Conservation (phyloP, 2,329 filamentous ascomycete genomes). For the Neopestalotiopsis sp. region DNA sequence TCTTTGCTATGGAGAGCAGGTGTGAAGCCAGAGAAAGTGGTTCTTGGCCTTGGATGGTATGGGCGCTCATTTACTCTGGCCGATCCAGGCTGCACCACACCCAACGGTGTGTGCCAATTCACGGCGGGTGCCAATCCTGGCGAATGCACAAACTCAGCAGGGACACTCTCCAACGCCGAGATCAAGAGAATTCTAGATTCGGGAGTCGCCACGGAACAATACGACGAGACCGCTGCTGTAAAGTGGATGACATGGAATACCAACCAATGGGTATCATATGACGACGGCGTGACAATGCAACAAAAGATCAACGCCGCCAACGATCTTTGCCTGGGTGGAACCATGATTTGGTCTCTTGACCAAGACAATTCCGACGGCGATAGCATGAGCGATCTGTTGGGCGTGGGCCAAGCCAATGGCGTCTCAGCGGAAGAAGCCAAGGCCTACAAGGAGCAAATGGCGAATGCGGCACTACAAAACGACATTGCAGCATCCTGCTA, state of each 20-base stretch:
- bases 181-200: background rate
- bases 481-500: slow-evolving; percentile 1
- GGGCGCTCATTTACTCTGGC: slow-evolving; percentile 12
- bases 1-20: slow-evolving; percentile 47
- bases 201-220: too few relatives aligned
- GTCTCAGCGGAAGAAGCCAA: background rate
- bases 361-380: background rate
- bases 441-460: background rate
- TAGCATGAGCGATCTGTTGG: slow-evolving; percentile 4
- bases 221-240: slow-evolving; percentile 17
- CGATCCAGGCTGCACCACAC: background rate
- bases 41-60: slow-evolving; percentile 16
- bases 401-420: slow-evolving; percentile 1
- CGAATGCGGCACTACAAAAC: background rate
- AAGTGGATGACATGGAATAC: slow-evolving; percentile 37
- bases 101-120: background rate
- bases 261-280: slow-evolving; percentile 45
- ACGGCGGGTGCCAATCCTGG: background rate
- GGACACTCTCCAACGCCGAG: slow-evolving; percentile 14
- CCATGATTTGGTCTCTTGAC: slow-evolving; percentile 6
- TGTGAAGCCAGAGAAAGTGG: slow-evolving; percentile 43
- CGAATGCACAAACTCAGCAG: slow-evolving; percentile 18
- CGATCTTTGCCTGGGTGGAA: slow-evolving; percentile 12
- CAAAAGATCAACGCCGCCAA: slow-evolving; percentile 39
- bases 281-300: slow-evolving; percentile 41